Conservation (phyloP, 257 asterid genomes). For the Gynochthodes officinalis region DNA sequence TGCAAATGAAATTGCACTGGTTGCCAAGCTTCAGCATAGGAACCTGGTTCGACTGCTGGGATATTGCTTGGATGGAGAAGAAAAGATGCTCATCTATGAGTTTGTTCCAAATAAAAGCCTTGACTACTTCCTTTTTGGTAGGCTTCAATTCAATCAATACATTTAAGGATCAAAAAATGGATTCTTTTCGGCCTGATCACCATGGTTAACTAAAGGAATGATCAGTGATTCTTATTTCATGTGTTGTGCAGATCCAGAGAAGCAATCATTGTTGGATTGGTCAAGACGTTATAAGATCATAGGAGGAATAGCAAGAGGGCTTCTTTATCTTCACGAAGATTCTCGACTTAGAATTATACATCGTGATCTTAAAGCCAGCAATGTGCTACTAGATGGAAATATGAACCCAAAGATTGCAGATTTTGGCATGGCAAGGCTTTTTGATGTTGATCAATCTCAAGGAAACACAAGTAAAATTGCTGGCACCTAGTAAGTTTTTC, state of each 20-base stretch:
- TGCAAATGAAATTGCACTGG: slow-evolving; percentile 24
- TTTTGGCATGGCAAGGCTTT: slow-evolving; percentile 34
- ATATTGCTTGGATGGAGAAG: slow-evolving; percentile 25
- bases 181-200: too few relatives aligned
- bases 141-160: background rate
- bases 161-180: too few relatives aligned
- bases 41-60: slow-evolving; percentile 28
- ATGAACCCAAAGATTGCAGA: slow-evolving; percentile 38
- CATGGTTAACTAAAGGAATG: background rate
- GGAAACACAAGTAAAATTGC: slow-evolving; percentile 22
- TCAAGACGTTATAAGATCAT: slow-evolving; percentile 26
- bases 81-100: slow-evolving; percentile 31
- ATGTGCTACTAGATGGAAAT: slow-evolving; percentile 27
- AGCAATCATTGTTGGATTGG: slow-evolving; percentile 25
- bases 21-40: slow-evolving; percentile 30
- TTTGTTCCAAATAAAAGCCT: slow-evolving; percentile 30
- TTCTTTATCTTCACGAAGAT: slow-evolving; percentile 39
- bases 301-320: slow-evolving; percentile 23
- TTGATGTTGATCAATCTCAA: slow-evolving; percentile 19
- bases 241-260: slow-evolving; percentile 16
- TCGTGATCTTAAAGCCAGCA: slow-evolving; percentile 38
- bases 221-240: background rate
- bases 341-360: slow-evolving; percentile 35
- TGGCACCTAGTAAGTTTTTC: slow-evolving; percentile 29
- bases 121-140: slow-evolving; percentile 30